phyloP scores from a whole-genome alignment of 2,329 filamentous ascomycete genomes.

The Helotiales sp. region DNA sequence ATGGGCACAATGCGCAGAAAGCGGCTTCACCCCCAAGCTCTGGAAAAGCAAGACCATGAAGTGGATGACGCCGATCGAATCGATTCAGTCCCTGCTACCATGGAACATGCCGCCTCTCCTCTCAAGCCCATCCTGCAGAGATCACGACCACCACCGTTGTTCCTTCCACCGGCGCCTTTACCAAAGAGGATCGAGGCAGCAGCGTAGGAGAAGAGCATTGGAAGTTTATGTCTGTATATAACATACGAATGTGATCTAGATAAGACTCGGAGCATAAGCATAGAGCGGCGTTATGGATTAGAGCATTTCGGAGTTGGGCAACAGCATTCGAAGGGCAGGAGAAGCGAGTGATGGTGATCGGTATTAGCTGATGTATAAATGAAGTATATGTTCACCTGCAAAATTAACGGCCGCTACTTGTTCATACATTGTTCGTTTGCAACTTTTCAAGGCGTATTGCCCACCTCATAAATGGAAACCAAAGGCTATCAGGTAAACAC shows the following conservation, averaged over 20 bases:
- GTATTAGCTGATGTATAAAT: not conserved
- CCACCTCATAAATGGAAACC: too few species aligned
- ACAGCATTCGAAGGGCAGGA: not conserved
- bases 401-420: too few species aligned
- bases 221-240: not conserved
- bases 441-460: too few species aligned
- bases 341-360: not conserved
- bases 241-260: not conserved
- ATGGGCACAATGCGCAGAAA: too few species aligned
- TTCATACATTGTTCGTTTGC: too few species aligned
- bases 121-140: not conserved
- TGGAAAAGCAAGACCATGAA: too few species aligned
- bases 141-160: not conserved
- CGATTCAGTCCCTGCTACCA: too few species aligned
- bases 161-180: not conserved
- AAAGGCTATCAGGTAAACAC: too few species aligned
- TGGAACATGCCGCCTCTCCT: not conserved
- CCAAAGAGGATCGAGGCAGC: not conserved
- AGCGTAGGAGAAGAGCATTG: not conserved
- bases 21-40: too few species aligned
- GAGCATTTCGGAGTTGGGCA: not conserved
- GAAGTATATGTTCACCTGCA: too few species aligned
- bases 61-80: too few species aligned
- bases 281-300: constrained; percentile 4
- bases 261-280: not conserved